A percentile compares a stretch with the other conserved stretches of the same genome.
Evolutionary conservation across 148 eudicot genomes (phyloP).

Genomic region (Dysphania ambrosioides): DNA sequence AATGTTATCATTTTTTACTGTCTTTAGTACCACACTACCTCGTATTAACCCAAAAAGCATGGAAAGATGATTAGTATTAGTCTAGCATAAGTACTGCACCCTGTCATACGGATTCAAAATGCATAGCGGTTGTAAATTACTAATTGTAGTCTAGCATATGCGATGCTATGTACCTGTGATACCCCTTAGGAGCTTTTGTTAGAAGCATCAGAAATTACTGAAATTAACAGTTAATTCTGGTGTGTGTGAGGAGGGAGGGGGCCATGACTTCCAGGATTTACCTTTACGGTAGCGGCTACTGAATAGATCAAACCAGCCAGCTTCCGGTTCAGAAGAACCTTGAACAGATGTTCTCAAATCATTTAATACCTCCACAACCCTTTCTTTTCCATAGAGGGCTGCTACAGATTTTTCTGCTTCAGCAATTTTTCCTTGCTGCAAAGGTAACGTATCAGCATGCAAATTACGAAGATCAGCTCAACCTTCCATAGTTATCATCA

Average conservation of each 20-base stretch:
- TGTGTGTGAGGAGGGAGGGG: neutral
- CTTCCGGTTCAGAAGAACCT: conserved; percentile 84
- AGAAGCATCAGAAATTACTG: neutral
- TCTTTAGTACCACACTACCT: neutral
- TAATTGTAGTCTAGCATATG: neutral
- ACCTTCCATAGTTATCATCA: neutral
- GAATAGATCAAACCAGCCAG: conserved; percentile 95
- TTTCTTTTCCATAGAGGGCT: conserved; percentile 71
- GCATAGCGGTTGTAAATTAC: too few species aligned
- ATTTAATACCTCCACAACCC: conserved; percentile 68
- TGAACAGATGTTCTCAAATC: conserved; percentile 67
- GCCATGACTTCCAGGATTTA: conserved; percentile 17
- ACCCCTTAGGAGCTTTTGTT: neutral
- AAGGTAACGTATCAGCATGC: conserved; percentile 12
- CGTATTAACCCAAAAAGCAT: too few species aligned
- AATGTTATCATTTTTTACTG: neutral
- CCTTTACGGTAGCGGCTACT: conserved; percentile 78
- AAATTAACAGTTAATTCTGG: neutral
- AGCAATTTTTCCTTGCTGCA: conserved; percentile 82
- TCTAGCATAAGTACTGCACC: neutral
- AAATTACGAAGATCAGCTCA: neutral
- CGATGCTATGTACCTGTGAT: neutral
- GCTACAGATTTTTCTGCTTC: conserved; percentile 67
- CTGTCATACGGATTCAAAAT: too few species aligned
- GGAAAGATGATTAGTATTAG: neutral